Percentiles rank a stretch among this genome's conserved stretches.
phyloP scores from a whole-genome alignment of 2,329 filamentous ascomycete genomes.

The Sclerotinia trifoliorum region DNA sequence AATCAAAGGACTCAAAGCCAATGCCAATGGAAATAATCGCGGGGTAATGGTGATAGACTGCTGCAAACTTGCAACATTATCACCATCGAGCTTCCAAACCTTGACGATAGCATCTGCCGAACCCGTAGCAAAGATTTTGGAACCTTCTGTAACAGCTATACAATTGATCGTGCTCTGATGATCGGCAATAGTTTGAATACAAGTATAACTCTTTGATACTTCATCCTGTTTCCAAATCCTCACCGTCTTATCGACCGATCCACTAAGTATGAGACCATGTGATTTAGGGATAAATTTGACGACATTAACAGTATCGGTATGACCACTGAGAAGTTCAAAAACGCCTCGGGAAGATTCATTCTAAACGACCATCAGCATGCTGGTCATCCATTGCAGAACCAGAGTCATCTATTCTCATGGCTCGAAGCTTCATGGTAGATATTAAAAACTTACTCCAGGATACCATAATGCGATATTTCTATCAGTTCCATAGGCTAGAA shows the following conservation, averaged over 20 bases:
- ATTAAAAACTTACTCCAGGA: slow-evolving; percentile 61
- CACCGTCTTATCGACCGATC: slow-evolving; percentile 76
- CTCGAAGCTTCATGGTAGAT: neutral
- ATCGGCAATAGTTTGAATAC: slow-evolving; percentile 54
- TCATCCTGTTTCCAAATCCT: slow-evolving; percentile 64
- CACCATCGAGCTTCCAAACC: slow-evolving; percentile 62
- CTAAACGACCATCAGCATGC: slow-evolving; percentile 25
- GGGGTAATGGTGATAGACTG: slow-evolving; percentile 73
- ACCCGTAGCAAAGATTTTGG: slow-evolving; percentile 67
- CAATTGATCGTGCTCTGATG: slow-evolving; percentile 78
- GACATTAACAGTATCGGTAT: slow-evolving; percentile 77
- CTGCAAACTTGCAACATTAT: slow-evolving; percentile 52
- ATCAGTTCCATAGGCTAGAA: slow-evolving; percentile 86
- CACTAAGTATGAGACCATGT: slow-evolving; percentile 67
- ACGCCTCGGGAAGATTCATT: slow-evolving; percentile 52
- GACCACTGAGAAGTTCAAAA: slow-evolving; percentile 66
- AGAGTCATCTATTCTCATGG: neutral
- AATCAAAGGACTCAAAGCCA: slow-evolving; percentile 66
- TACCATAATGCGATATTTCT: slow-evolving; percentile 87
- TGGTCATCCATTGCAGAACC: neutral
- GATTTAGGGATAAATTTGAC: slow-evolving; percentile 69
- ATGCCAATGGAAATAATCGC: slow-evolving; percentile 76
- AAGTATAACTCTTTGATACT: slow-evolving; percentile 37
- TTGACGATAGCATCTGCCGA: slow-evolving; percentile 73
- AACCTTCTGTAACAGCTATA: slow-evolving; percentile 46